Evolutionary conservation across 306 rosid species (phyloP), one percentile per base, ranked within the genome.

Genomic region (Coriaria nepalensis): DNA sequence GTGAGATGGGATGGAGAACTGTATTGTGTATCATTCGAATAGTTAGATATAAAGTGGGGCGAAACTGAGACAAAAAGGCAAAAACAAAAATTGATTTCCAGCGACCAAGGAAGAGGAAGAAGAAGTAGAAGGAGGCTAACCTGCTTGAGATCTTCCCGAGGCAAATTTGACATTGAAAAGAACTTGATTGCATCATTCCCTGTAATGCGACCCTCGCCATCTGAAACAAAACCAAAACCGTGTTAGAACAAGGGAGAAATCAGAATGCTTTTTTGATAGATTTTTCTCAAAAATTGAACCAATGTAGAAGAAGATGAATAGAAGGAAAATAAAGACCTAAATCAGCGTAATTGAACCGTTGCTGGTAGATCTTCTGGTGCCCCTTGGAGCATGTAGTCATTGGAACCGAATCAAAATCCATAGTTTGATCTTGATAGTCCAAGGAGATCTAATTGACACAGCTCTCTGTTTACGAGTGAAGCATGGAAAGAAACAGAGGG

Each of bases 141-240:
- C 95, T 85, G 93, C 63, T 79, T 90, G 56, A 90, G 94, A 43
- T 85, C 87, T 57, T 73, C 78, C 8, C 96, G 68, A 33, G 95
- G 65, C 76, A 90, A 63, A 35, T 63, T 65, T 11, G 98, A 79
- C 77, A 81, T 59, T 49, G 79, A 50, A 40, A 90, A 90, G 71
- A 90, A 73, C 64, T 65, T 77, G 1, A 72, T 73, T 12, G 96
- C 94, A 67, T 90, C 98, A 14, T 15, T 75, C n/a, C 95, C 95
- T 0, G 82, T 77, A 59, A 90, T 63, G 40, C 98, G 98, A 45
- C 95, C 95, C 72, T 90, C 98, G 9, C 64, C 69, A 68, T 90
- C 98, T 90, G 78, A 47, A 62, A 51, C 12, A 49, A 56, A 61
- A 34, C 6, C 35, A 49, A 7, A 2, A 40, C n/a, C 5, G 33